Evolutionary conservation across 2,329 filamentous ascomycete species (phyloP).

Genomic region (Cryphonectria radicalis): DNA sequence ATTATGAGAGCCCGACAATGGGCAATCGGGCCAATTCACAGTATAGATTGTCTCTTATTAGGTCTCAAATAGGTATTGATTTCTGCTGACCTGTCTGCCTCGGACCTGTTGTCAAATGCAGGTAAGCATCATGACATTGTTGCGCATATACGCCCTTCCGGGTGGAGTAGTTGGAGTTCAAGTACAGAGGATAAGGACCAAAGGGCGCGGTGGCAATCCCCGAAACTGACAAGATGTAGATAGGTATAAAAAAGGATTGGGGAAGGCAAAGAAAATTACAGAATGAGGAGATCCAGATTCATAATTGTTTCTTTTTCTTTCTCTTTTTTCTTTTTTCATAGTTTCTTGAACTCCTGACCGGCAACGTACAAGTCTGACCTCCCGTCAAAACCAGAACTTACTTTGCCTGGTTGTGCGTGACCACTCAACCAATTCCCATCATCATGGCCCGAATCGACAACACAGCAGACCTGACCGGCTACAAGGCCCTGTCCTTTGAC

Average conservation of each 20-base stretch:
- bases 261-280: background rate
- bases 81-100: background rate
- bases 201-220: background rate
- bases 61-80: background rate
- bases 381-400: background rate
- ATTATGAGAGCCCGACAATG: background rate
- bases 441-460: constrained; percentile 21
- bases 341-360: background rate
- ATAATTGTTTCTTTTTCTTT: background rate
- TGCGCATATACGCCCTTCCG: constrained; percentile 7
- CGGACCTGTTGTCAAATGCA: background rate
- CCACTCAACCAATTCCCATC: background rate
- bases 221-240: background rate
- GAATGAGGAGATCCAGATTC: background rate
- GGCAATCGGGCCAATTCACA: background rate
- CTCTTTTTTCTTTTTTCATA: background rate
- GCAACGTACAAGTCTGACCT: background rate
- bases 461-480: constrained; percentile 34
- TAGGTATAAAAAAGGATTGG: background rate
- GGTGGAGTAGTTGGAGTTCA: constrained; percentile 12
- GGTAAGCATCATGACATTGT: background rate
- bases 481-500: constrained; percentile 68
- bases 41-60: background rate
- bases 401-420: too few species aligned
- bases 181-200: background rate